These are phyloP conservation scores for Suhomyces vadensis DNA, from an alignment of 805 yeast species.

Conservation along the genomic window DNA sequence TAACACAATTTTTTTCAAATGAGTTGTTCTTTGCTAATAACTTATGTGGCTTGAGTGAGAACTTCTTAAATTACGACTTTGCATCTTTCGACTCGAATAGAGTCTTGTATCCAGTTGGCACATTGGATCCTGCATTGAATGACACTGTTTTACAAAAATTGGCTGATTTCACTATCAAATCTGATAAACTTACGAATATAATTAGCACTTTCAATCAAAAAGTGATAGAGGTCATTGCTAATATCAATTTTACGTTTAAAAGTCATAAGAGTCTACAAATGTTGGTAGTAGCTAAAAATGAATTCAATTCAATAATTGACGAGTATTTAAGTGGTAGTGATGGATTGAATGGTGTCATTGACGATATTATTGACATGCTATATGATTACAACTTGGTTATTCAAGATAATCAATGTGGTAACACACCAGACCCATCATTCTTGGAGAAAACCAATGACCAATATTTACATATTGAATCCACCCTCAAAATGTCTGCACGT, in stretches of 20 bases:
- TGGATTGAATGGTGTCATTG: conserved; percentile 12
- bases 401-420: conserved; percentile 9
- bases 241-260: background rate
- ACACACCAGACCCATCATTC: conserved; percentile 1
- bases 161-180: conserved; percentile 7
- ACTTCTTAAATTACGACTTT: conserved; percentile 13
- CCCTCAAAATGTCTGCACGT: conserved; percentile 3
- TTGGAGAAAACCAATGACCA: background rate
- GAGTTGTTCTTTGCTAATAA: conserved; percentile 17
- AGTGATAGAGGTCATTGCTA: conserved; percentile 3
- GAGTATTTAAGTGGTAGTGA: conserved; percentile 11
- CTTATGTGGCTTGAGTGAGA: conserved; percentile 12
- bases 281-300: conserved; percentile 9
- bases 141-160: conserved; percentile 8
- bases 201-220: conserved; percentile 11
- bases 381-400: conserved; percentile 13
- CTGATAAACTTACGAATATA: conserved; percentile 6
- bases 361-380: conserved; percentile 13
- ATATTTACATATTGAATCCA: conserved; percentile 8
- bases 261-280: conserved; percentile 4
- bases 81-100: conserved; percentile 5
- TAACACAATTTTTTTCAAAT: conserved; percentile 15
- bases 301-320: conserved; percentile 8
- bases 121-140: conserved; percentile 1
- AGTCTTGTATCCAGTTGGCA: conserved; percentile 8